These are phyloP conservation scores for Phyllosticta ampelicida DNA, from an alignment of 2,329 filamentous ascomycete genomes.

Conservation along the genomic window DNA sequence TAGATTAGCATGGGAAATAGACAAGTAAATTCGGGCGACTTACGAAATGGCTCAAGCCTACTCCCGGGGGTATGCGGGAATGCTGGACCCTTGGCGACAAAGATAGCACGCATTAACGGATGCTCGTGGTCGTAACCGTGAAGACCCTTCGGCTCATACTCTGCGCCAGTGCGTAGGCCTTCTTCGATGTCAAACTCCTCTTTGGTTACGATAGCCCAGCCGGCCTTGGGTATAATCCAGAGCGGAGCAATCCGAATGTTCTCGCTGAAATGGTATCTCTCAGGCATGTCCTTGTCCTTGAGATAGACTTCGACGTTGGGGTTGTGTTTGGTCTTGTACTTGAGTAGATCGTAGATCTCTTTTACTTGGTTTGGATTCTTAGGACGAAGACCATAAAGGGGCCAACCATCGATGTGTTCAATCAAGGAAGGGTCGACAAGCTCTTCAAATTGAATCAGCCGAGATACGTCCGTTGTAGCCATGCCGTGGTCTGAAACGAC, in stretches of 20 bases:
- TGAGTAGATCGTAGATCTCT: constrained; percentile 50
- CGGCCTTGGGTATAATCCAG: constrained; percentile 86
- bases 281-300: constrained; percentile 77
- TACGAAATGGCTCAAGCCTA: constrained; percentile 70
- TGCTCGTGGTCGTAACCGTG: constrained; percentile 95
- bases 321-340: constrained; percentile 47
- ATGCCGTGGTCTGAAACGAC: constrained; percentile 98
- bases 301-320: constrained; percentile 80
- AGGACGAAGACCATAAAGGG: constrained; percentile 76
- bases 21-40: constrained; percentile 30
- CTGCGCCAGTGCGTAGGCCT: constrained; percentile 50
- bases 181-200: constrained; percentile 65
- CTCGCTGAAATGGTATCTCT: constrained; percentile 79
- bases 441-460: constrained; percentile 83
- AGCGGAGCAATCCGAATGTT: constrained; percentile 86
- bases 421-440: constrained; percentile 68
- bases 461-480: constrained; percentile 75
- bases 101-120: constrained; percentile 92
- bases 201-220: constrained; percentile 82
- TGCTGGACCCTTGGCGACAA: constrained; percentile 81
- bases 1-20: not conserved
- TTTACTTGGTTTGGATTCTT: constrained; percentile 57
- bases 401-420: constrained; percentile 87
- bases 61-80: constrained; percentile 81
- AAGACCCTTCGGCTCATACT: constrained; percentile 72